These are phyloP conservation scores for Aspergillus hancockii DNA, from an alignment of 495 filamentous ascomycete species.

Conservation along the genomic window DNA sequence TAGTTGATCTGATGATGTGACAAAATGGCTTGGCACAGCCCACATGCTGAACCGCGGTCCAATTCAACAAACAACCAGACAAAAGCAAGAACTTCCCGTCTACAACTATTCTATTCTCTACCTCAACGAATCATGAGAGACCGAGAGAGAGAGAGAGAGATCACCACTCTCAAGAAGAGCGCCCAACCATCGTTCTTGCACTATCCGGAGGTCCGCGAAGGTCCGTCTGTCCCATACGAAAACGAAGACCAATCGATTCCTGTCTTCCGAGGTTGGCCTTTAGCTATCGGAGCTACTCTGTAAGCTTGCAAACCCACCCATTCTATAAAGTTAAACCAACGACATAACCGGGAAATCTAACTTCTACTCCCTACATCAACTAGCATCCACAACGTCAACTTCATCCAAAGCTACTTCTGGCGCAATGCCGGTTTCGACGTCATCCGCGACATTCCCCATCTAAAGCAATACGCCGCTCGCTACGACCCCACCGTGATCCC, in stretches of 20 bases:
- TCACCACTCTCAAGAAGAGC: slow-evolving; percentile 27
- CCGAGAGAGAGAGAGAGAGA: background rate
- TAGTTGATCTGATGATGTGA: background rate
- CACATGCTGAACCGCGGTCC: slow-evolving; percentile 4
- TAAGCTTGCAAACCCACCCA: slow-evolving; percentile 28
- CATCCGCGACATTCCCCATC: slow-evolving; percentile 56
- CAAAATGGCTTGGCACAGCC: background rate
- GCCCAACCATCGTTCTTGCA: slow-evolving; percentile 34
- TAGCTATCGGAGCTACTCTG: slow-evolving; percentile 53
- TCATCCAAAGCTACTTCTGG: slow-evolving; percentile 66
- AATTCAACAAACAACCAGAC: background rate
- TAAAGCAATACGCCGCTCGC: slow-evolving; percentile 61
- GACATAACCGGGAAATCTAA: background rate
- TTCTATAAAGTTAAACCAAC: background rate
- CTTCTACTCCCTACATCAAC: background rate
- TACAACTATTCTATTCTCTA: background rate
- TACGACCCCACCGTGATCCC: slow-evolving; percentile 89
- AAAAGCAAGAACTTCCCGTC: background rate
- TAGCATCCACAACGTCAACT: slow-evolving; percentile 56
- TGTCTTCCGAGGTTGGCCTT: slow-evolving; percentile 51
- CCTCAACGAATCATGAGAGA: too few species aligned
- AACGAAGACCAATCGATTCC: slow-evolving; percentile 53
- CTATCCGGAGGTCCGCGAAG: slow-evolving; percentile 47
- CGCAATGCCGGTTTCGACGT: slow-evolving; percentile 70
- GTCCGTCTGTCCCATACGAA: slow-evolving; percentile 46